Evolutionary conservation across 768 basidiomycete genomes (phyloP).

Genomic region (Candolleomyces aberdarensis): DNA sequence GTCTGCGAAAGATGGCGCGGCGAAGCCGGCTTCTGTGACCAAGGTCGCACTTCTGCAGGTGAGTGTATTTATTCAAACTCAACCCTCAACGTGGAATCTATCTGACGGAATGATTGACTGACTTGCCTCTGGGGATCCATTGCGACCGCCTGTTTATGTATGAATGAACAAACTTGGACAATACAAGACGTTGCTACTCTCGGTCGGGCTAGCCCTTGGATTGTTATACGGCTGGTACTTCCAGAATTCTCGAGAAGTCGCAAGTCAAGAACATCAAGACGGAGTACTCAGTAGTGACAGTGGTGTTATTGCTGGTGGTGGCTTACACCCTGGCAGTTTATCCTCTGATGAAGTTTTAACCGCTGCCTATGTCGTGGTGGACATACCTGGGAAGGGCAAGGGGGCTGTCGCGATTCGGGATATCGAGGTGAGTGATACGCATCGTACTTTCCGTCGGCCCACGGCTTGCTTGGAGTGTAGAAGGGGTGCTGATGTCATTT

Average conservation of each 20-base stretch:
- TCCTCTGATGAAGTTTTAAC: not conserved
- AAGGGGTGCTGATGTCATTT: not conserved
- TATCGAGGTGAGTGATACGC: slow-evolving; percentile 38
- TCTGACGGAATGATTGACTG: too few relatives aligned
- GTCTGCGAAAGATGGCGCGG: too few relatives aligned
- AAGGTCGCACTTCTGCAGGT: too few relatives aligned
- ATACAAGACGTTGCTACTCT: not conserved
- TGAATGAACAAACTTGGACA: not conserved
- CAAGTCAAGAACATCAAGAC: too few relatives aligned
- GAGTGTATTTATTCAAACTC: too few relatives aligned
- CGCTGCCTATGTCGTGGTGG: slow-evolving; percentile 28
- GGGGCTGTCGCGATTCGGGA: slow-evolving; percentile 50
- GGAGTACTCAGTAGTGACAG: too few relatives aligned
- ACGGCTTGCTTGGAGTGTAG: too few relatives aligned
- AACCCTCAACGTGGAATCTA: too few relatives aligned
- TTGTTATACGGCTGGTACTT: not conserved
- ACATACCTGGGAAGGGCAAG: slow-evolving; percentile 54
- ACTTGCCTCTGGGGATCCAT: too few relatives aligned
- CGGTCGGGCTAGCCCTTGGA: not conserved
- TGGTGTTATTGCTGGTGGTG: not conserved
- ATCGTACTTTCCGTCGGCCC: not conserved
- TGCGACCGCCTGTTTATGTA: not conserved
- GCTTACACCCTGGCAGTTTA: not conserved
- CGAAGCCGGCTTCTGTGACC: too few relatives aligned
- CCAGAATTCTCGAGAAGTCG: too few relatives aligned